Evolutionary conservation across 73 alveolate genomes (phyloP), one percentile per base, ranked within the genome.

Genomic region (Paramecium primaurelia): DNA sequence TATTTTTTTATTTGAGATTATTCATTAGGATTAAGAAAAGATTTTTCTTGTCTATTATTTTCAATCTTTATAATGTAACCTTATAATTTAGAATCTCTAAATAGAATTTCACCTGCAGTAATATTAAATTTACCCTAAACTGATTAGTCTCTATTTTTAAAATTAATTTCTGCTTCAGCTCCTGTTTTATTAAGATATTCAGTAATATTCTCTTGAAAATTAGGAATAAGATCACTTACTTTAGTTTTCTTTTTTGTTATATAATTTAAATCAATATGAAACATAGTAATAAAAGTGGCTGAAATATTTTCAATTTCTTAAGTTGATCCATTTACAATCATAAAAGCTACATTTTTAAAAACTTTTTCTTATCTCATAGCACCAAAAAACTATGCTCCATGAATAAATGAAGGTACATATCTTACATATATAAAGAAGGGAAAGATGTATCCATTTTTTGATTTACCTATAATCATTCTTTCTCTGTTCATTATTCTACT

Each of bases 401-500:
- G 94, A n/a, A 89, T 89, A 25, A 71, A 89, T 11, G 92, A 71
- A 2, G 94, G 94, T 4, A 89, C 94, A 71, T 89, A 89, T 49
- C 94, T 69, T 8, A 89, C 94, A 73, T 89, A 89, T 16, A 71
- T 71, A 45, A 45, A 71, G 58, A 83, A 89, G 7, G 94, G 94
- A 83, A 89, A 89, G 8, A 89, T 89, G 38, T 89, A 89, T 28
- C 94, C 94, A 71, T 89, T 89, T 30, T 89, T 89, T 9, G 94
- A 36, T 71, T 89, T 89, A 8, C 94, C 94, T 2, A 89, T 59
- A 8, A 89, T 47, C 47, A 71, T 25, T n/a, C 94, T 38, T 47
- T 89, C 94, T 71, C 92, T 89, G n/a, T 89, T 89, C 71, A 89
- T 59, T 1, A 89, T 83, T 89, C 88, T 89, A 14, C 92, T 71